Percentiles rank a stretch among this genome's conserved stretches.
phyloP scores from a whole-genome alignment of 2,329 filamentous ascomycete species.

The Fusarium buxicola region DNA sequence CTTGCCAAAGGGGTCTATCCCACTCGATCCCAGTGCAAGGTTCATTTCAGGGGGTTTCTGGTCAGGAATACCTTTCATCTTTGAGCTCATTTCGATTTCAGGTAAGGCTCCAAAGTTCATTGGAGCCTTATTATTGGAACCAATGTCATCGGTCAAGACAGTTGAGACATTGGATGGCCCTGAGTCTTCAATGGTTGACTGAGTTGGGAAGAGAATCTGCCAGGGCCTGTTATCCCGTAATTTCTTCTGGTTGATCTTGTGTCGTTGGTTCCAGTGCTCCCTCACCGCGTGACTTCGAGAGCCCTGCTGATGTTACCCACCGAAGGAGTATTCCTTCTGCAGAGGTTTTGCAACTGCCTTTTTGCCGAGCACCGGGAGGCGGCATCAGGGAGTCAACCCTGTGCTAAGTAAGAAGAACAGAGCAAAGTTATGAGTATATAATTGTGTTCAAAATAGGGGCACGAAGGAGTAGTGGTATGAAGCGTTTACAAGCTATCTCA shows the following conservation, averaged over 20 bases:
- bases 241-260: slow-evolving; percentile 11
- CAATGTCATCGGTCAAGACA: background rate
- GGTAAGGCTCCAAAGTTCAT: background rate
- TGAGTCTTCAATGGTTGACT: slow-evolving; percentile 2
- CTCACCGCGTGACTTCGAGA: slow-evolving; percentile 51
- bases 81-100: background rate
- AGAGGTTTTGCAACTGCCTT: background rate
- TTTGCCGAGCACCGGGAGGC: background rate
- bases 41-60: slow-evolving; percentile 15
- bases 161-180: background rate
- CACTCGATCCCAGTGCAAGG: background rate
- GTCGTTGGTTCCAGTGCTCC: slow-evolving; percentile 51
- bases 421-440: too few species aligned
- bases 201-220: background rate
- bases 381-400: background rate
- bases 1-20: slow-evolving; percentile 14
- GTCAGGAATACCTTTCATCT: slow-evolving; percentile 3
- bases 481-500: too few species aligned
- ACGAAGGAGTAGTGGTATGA: too few species aligned
- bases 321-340: slow-evolving; percentile 3
- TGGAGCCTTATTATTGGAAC: background rate
- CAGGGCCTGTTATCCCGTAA: slow-evolving; percentile 21
- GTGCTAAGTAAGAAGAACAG: too few species aligned
- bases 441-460: too few species aligned
- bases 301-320: background rate